These are phyloP conservation scores for Chamaecyparis obtusa DNA, from an alignment of 75 land plant genomes.

Conservation along the genomic window DNA sequence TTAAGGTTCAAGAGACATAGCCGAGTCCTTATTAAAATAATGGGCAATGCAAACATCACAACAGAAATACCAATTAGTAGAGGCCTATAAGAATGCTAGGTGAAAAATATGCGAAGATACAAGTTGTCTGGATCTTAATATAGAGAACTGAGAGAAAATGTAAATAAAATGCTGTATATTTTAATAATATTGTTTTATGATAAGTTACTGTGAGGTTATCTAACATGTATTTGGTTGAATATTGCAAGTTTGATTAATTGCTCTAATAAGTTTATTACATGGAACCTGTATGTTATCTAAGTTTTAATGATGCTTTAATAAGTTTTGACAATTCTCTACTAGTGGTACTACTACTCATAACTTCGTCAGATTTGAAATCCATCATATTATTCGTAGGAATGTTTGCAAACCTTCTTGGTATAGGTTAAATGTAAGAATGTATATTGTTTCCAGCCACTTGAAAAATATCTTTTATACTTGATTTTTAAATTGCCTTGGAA, in stretches of 20 bases:
- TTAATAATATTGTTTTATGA: no score
- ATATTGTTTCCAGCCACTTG: no score
- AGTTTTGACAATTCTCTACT: background rate
- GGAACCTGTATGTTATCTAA: no score
- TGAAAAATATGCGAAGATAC: background rate
- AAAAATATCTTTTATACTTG: no score
- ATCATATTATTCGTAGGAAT: background rate
- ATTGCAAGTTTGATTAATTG: background rate
- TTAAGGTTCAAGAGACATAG: background rate
- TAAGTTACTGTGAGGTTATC: background rate
- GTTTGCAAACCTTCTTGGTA: background rate
- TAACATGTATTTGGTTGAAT: background rate
- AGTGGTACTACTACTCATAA: no score
- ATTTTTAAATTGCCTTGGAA: no score
- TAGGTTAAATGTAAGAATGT: no score
- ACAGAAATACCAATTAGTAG: background rate
- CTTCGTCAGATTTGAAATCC: background rate
- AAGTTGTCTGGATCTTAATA: background rate
- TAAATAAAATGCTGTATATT: no score
- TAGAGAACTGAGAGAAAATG: no score
- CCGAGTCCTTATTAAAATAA: background rate
- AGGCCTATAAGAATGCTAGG: background rate
- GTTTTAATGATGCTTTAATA: no score
- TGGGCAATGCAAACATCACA: background rate
- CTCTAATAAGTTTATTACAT: no score